Base-by-base conservation (phyloP, 768 basidiomycete genomes). In the Auriculariales sp. region DNA sequence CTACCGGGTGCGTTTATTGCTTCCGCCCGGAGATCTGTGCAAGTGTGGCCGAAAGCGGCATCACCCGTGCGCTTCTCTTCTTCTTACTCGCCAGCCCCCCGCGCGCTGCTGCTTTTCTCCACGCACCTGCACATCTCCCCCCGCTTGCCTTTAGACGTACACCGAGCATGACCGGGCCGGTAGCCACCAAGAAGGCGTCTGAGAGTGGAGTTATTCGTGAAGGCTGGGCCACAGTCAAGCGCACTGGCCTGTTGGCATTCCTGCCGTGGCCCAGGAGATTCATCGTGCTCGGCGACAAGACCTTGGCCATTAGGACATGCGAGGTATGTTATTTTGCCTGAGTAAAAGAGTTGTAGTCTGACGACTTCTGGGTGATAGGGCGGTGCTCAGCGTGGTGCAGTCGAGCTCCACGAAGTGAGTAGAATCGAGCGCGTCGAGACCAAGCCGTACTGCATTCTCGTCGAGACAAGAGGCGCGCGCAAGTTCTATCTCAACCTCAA, bases 201-300 rank as follows among this genome's bases (percentile, higher is more conserved):
- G n/a, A n/a, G n/a, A n/a, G n/a, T n/a, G n/a, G n/a, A n/a, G 39
- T 44, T 11, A 44, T 44, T 24, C 39, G 39, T 11, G 22, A 19
- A 4, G 39, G 39, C 39, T 44, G 39, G 39, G 39, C 39, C 14
- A 44, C 39, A 19, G 39, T 44, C 17, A 44, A 44, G 39, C 39
- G 39, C 39, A 44, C 22, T 25, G 39, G 39, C 17, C 39, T 44
- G 39, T 25, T 44, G 6, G 39, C 39, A 11, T 44, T 44, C 19
- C 22, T 44, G 39, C 9, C 39, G 22, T 44, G 39, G 39, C 39
- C 39, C 39, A 5, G 19, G 6, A 19, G 39, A 5, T 44, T 44
- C 39, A 24, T 44, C 39, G 39, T 15, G n/a, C 39, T 44, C 17
- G 39, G 39, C 39, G 39, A 44, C 39, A 44, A 44, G 39, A 44